Base-by-base conservation (phyloP, 306 rosid genomes). In the Pyrus betulifolia region DNA sequence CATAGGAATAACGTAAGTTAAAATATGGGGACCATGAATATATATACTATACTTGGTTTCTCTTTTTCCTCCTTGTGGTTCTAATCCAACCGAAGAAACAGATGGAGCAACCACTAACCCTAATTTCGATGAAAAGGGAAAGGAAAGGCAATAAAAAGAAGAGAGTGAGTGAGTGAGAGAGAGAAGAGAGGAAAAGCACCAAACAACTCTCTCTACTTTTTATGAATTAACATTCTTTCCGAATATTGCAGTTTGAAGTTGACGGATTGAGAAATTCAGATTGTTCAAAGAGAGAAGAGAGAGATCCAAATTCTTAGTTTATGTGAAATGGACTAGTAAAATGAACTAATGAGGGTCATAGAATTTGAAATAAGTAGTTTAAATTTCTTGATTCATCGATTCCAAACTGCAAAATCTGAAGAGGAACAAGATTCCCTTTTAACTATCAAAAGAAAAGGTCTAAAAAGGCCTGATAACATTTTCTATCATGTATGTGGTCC, bases 401-500 rank as follows among this genome's bases (percentile, higher is more conserved):
- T 38, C 42, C 2, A 2, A 38, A 38, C 2, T 1, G 0, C 10
- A 38, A 38, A 1, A 6, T 38, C 27, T 25, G 0, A 38, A 38
- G 10, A 7, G 10, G 9, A 6, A 38, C 42, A 0, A 0, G 42
- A 38, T 38, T 38, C 9, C 0, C 10, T 38, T 38, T 38, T 38
- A 38, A 38, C 42, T 38, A 35, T 35, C 9, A 38, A 38, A 38
- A 38, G 2, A 82, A 72, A 72, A 28, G 51, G 63, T 30, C 58
- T 58, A 57, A 75, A 70, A 83, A 66, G 45, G 72, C 19, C 25
- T 11, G 6, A 31, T 58, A 12, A 72, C 54, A 58, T 51, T 76
- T 21, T 73, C 2, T 67, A 66, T 11, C 54, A 67, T 4, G 71
- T 5, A 40, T 3, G 81, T 76, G 86, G 84, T 79, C 86, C 86